A percentile compares a stretch with the other conserved stretches of the same genome.
Conservation (phyloP, 2,329 filamentous ascomycete genomes). For the Fusarium domesticum region DNA sequence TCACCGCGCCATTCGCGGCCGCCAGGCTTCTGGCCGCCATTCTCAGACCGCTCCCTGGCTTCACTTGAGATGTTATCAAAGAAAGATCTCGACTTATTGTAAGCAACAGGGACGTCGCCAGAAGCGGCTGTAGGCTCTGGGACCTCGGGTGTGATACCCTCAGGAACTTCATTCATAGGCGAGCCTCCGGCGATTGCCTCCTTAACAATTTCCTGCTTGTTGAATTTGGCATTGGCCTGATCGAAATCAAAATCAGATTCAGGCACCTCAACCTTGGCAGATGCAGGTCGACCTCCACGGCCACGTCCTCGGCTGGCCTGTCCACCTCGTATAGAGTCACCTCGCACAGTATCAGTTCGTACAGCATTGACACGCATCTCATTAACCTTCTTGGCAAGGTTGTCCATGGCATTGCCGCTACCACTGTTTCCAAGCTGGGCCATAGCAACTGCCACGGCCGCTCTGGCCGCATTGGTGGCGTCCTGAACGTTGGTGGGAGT, state of each 20-base stretch:
- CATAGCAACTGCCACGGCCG: constrained; percentile 78
- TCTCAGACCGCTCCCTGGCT: constrained; percentile 80
- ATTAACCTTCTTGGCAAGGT: constrained; percentile 70
- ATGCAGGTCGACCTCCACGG: constrained; percentile 43
- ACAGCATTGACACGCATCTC: constrained; percentile 64
- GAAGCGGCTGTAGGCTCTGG: constrained; percentile 39
- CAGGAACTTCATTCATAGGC: constrained; percentile 55
- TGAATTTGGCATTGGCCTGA: constrained; percentile 47
- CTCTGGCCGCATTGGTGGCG: constrained; percentile 71
- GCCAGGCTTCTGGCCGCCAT: constrained; percentile 63
- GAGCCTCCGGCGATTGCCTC: constrained; percentile 76
- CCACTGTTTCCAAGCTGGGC: constrained; percentile 58
- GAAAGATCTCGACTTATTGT: constrained; percentile 88
- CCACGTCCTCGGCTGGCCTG: constrained; percentile 50
- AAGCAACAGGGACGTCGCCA: constrained; percentile 52
- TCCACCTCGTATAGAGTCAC: constrained; percentile 46
- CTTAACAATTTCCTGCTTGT: constrained; percentile 64
- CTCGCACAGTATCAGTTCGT: background rate
- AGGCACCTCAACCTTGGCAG: constrained; percentile 80
- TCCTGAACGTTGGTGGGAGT: constrained; percentile 50
- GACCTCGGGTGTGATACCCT: constrained; percentile 37
- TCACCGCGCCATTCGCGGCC: constrained; percentile 87
- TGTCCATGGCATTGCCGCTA: constrained; percentile 60
- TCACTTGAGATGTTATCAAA: constrained; percentile 99
- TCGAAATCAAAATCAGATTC: constrained; percentile 91